Evolutionary conservation across 1,284 basidiomycete species (phyloP).

Genomic region (Apiotrichum laibachii): DNA sequence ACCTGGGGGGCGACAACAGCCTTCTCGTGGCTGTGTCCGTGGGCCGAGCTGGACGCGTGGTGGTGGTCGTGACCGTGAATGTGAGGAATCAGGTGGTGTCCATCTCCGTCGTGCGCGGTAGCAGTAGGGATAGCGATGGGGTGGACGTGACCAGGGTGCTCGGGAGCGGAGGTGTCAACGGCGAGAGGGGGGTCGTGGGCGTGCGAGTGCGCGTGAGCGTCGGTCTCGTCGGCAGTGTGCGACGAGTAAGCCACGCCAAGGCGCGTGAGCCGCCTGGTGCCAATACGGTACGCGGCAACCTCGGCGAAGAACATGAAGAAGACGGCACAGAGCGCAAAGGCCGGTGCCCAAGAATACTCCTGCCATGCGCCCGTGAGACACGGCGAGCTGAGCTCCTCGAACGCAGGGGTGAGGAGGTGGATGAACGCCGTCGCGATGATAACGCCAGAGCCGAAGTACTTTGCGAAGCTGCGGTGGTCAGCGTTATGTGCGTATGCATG

Average conservation of each 20-base stretch:
- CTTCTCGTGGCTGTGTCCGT: conserved; percentile 18
- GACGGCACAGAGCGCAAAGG: conserved; percentile 72
- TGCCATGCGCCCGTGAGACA: conserved; percentile 73
- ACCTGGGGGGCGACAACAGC: not conserved
- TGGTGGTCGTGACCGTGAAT: not conserved
- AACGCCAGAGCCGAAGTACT: conserved; percentile 93
- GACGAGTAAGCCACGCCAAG: conserved; percentile 43
- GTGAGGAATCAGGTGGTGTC: no score
- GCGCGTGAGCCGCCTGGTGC: conserved; percentile 43
- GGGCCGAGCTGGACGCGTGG: conserved; percentile 9
- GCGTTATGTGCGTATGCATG: not conserved
- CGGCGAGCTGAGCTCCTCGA: conserved; percentile 65
- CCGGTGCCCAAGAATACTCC: conserved; percentile 75
- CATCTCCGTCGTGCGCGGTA: conserved; percentile 12
- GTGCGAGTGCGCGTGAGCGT: conserved; percentile 63
- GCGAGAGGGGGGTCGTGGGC: conserved; percentile 57
- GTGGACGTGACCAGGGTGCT: conserved; percentile 25
- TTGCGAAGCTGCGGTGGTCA: conserved; percentile 62
- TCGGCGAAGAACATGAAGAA: conserved; percentile 82
- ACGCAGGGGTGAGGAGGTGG: conserved; percentile 73
- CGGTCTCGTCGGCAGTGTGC: conserved; percentile 58
- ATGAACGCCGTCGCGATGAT: conserved; percentile 93
- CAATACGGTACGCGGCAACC: conserved; percentile 70
- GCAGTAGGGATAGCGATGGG: conserved; percentile 19
- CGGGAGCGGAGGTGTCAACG: conserved; percentile 32